Evolutionary conservation across 208 protist genomes (phyloP).

Genomic region (Trichomonas tenax): DNA sequence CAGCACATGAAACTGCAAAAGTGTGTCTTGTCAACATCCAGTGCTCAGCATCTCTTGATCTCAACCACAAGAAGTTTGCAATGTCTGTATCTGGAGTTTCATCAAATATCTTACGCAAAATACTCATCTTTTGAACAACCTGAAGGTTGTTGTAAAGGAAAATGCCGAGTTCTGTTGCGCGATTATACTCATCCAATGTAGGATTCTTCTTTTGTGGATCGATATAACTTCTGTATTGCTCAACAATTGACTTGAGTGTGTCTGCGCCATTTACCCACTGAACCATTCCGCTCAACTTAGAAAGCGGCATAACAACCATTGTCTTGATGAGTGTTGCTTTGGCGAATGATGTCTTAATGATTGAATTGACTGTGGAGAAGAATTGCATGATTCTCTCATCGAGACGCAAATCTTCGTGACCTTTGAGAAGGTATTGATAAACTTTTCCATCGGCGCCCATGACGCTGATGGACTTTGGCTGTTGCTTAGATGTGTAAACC

Average conservation of each 20-base stretch:
- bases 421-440: slow-evolving; percentile 23
- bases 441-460: background rate
- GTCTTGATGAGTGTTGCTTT: background rate
- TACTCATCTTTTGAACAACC: background rate
- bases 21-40: background rate
- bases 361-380: background rate
- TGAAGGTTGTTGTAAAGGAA: background rate
- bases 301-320: background rate
- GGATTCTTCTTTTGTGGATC: background rate
- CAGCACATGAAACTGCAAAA: background rate
- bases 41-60: background rate
- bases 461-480: background rate
- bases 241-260: background rate
- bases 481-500: background rate
- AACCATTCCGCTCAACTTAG: background rate
- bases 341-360: background rate
- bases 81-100: background rate
- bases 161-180: background rate
- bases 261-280: background rate
- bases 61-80: background rate
- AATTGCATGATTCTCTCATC: slow-evolving; percentile 25
- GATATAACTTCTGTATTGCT: background rate
- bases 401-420: background rate
- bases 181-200: background rate
- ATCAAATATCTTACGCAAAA: background rate